A percentile compares a stretch with the other conserved stretches of the same genome.
Conservation (phyloP, 768 basidiomycete genomes). For the Xerocomellus amylosporus region DNA sequence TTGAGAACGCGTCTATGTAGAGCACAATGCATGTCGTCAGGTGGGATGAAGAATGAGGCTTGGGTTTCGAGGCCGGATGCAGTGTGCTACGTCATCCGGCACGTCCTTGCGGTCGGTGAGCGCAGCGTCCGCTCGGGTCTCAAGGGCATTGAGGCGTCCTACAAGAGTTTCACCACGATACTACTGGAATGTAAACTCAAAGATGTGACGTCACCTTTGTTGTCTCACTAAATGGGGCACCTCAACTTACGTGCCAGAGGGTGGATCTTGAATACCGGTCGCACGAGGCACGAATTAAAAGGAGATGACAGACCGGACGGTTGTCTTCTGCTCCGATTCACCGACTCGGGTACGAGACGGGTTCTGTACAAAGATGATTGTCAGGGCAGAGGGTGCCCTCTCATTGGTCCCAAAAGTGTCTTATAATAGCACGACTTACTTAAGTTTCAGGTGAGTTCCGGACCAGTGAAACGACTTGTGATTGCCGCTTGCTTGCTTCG, state of each 20-base stretch:
- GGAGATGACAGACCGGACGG: not conserved
- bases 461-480: too few relatives aligned
- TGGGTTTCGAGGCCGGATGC: not conserved
- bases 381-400: too few relatives aligned
- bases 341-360: not conserved
- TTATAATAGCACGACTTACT: too few relatives aligned
- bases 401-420: too few relatives aligned
- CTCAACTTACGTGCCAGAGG: not conserved
- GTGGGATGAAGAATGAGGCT: not conserved
- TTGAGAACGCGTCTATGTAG: not conserved
- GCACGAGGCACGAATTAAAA: not conserved
- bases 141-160: not conserved
- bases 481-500: not conserved
- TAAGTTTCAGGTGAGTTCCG: too few relatives aligned
- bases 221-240: not conserved
- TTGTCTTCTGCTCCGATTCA: not conserved
- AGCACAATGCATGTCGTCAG: not conserved
- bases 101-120: not conserved
- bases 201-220: not conserved
- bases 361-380: not conserved
- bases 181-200: not conserved
- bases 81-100: slow-evolving; percentile 2
- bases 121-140: not conserved
- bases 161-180: slow-evolving; percentile 1
- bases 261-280: not conserved